These are phyloP conservation scores for Prinsepia uniflora DNA, from an alignment of 306 rosid genomes.

Conservation along the genomic window DNA sequence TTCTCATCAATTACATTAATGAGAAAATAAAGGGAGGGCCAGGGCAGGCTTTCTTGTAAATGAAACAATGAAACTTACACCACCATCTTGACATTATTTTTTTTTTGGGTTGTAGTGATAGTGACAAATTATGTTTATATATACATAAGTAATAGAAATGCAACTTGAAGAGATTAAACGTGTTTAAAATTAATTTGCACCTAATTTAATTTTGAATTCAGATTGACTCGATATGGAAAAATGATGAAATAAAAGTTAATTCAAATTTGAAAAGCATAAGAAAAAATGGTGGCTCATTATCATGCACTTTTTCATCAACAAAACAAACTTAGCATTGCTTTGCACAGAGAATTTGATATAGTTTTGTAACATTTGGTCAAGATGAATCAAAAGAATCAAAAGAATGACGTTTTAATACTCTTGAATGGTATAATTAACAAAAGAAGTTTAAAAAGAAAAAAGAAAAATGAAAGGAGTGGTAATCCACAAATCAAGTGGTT, in stretches of 20 bases:
- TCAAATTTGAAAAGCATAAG: conserved; percentile 14
- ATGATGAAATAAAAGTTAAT: not conserved
- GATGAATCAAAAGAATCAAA: conserved; percentile 33
- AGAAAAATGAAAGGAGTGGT: conserved; percentile 14
- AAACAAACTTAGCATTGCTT: conserved; percentile 16
- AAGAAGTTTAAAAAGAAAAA: conserved; percentile 4
- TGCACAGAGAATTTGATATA: not conserved
- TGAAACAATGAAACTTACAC: conserved; percentile 48
- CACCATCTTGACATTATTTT: conserved; percentile 35
- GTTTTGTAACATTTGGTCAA: not conserved
- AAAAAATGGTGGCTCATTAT: conserved; percentile 35
- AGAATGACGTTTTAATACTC: conserved; percentile 36
- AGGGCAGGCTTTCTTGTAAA: conserved; percentile 49
- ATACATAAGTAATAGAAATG: not conserved
- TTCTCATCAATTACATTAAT: conserved; percentile 38
- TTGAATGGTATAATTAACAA: conserved; percentile 24
- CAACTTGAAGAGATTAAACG: too few relatives aligned
- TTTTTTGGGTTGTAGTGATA: conserved; percentile 27
- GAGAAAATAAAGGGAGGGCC: conserved; percentile 12
- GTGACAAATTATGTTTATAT: not conserved
- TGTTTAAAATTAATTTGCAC: too few relatives aligned
- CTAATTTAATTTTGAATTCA: too few relatives aligned
- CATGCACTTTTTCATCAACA: conserved; percentile 35
- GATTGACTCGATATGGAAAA: too few relatives aligned
- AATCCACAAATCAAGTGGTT: conserved; percentile 28